A percentile compares a stretch with the other conserved stretches of the same genome.
phyloP scores from a whole-genome alignment of 768 basidiomycete genomes.

The Lepiota brunneoincarnata region DNA sequence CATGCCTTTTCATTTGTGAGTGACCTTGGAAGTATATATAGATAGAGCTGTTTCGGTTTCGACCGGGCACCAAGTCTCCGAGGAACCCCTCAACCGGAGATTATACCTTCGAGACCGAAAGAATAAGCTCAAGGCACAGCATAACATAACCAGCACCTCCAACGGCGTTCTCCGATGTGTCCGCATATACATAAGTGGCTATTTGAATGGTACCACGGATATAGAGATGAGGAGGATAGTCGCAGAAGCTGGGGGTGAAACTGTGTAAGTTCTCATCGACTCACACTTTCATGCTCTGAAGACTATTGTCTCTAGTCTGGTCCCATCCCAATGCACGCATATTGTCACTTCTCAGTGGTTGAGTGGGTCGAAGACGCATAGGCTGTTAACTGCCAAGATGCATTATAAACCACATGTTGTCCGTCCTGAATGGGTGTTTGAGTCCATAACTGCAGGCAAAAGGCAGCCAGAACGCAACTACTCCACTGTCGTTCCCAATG shows the following conservation, averaged over 20 bases:
- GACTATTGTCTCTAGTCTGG: slow-evolving; percentile 18
- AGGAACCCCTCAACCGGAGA: slow-evolving; percentile 36
- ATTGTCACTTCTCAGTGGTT: slow-evolving; percentile 73
- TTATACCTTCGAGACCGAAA: slow-evolving; percentile 41
- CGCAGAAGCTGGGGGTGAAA: slow-evolving; percentile 60
- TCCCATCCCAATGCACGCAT: slow-evolving; percentile 68
- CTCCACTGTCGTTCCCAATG: slow-evolving; percentile 39
- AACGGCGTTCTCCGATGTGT: slow-evolving; percentile 37
- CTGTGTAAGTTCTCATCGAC: slow-evolving; percentile 44
- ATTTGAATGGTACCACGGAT: slow-evolving; percentile 69
- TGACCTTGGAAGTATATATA: slow-evolving; percentile 29
- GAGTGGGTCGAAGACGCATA: slow-evolving; percentile 71
- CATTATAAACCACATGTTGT: slow-evolving; percentile 58
- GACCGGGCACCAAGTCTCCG: slow-evolving; percentile 68
- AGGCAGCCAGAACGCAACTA: slow-evolving; percentile 62
- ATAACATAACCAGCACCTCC: slow-evolving; percentile 11
- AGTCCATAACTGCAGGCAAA: slow-evolving; percentile 62
- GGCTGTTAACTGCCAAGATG: slow-evolving; percentile 50
- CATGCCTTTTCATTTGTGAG: neutral
- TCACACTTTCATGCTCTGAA: neutral
- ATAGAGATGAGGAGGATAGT: slow-evolving; percentile 75
- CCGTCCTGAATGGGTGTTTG: slow-evolving; percentile 71
- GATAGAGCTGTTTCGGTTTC: slow-evolving; percentile 60
- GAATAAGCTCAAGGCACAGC: slow-evolving; percentile 38
- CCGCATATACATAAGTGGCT: slow-evolving; percentile 70